Conservation (phyloP, 306 rosid genomes). For the Glycine soja region DNA sequence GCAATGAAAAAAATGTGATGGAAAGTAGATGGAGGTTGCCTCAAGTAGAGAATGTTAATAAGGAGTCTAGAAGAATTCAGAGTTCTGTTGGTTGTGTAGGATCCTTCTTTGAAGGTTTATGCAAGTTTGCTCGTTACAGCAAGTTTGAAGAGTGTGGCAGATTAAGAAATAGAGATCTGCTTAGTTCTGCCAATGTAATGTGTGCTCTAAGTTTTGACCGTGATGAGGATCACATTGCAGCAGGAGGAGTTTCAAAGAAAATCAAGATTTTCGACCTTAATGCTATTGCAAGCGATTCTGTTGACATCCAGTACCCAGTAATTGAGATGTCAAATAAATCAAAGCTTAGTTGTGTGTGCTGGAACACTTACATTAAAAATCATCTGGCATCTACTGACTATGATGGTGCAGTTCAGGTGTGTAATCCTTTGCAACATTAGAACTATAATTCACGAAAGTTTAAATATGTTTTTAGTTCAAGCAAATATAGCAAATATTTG, state of each 20-base stretch:
- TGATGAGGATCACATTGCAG: conserved; percentile 89
- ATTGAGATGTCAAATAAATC: conserved; percentile 83
- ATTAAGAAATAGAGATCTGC: conserved; percentile 75
- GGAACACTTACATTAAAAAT: conserved; percentile 86
- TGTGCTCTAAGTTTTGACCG: conserved; percentile 90
- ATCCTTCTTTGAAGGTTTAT: conserved; percentile 83
- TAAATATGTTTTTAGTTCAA: neutral
- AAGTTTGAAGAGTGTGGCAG: conserved; percentile 86
- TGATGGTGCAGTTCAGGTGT: conserved; percentile 88
- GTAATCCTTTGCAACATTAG: conserved; percentile 45
- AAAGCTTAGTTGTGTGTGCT: conserved; percentile 83
- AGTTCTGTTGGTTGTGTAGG: conserved; percentile 59
- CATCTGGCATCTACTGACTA: conserved; percentile 92
- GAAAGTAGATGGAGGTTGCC: conserved; percentile 58
- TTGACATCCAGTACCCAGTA: conserved; percentile 81
- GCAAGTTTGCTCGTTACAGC: conserved; percentile 84
- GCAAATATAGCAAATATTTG: neutral
- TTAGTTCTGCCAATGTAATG: conserved; percentile 68
- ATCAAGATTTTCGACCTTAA: conserved; percentile 82
- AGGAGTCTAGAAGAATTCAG: conserved; percentile 42
- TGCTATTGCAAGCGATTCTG: conserved; percentile 63
- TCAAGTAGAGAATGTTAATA: conserved; percentile 52
- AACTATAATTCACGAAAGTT: neutral
- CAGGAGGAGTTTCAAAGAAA: conserved; percentile 89
- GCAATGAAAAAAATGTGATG: conserved; percentile 64